Percentiles rank a stretch among this genome's conserved stretches.
These are phyloP conservation scores for Mycena leptocephala DNA, from an alignment of 768 basidiomycete species.

Conservation along the genomic window DNA sequence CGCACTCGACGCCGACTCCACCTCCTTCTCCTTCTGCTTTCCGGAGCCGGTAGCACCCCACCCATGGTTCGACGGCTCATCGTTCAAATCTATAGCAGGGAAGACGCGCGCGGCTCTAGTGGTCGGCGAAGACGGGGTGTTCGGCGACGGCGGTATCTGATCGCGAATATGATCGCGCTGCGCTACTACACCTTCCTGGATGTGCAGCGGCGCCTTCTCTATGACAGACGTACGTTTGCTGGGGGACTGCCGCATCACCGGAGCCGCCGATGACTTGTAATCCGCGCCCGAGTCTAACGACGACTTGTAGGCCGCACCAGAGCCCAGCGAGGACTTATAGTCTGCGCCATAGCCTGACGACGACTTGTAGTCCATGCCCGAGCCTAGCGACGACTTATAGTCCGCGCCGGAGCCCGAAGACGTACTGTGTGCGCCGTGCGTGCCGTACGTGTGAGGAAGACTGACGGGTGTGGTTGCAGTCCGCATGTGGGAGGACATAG, in stretches of 20 bases:
- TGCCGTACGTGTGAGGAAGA: background rate
- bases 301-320: conserved; percentile 1
- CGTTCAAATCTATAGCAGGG: conserved; percentile 64
- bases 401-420: background rate
- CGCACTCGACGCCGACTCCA: conserved; percentile 70
- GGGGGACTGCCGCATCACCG: conserved; percentile 78
- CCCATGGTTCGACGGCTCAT: conserved; percentile 42
- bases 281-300: background rate
- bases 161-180: conserved; percentile 54
- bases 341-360: background rate
- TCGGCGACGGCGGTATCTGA: conserved; percentile 39
- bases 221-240: conserved; percentile 82
- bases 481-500: conserved; percentile 29
- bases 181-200: conserved; percentile 56
- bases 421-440: background rate
- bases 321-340: background rate
- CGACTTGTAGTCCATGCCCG: background rate
- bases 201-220: conserved; percentile 60
- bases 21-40: conserved; percentile 46
- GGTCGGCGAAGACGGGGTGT: conserved; percentile 35
- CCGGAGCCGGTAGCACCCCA: conserved; percentile 36
- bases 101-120: conserved; percentile 33
- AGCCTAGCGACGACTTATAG: background rate
- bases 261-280: conserved; percentile 47
- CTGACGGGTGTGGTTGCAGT: conserved; percentile 35